Base-by-base conservation (phyloP, 1,284 basidiomycete species). In the Meira miltonrushii region DNA sequence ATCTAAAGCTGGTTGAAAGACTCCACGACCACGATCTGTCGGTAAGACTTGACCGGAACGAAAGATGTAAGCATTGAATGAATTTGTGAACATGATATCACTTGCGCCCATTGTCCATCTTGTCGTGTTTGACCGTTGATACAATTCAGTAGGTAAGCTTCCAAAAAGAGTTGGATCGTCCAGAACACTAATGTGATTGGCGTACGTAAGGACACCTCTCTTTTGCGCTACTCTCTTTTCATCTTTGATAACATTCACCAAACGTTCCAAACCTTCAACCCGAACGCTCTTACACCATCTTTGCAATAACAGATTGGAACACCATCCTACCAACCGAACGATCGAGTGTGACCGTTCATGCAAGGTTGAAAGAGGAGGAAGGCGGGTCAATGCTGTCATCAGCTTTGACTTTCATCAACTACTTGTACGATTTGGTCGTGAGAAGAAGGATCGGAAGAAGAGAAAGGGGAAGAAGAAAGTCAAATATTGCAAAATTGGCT, bases 101-200 rank as follows among this genome's bases (percentile, higher is more conserved):
- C 88, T 88, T 1, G 94, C 93, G 57, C 89, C 90, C 13, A 92
- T 82, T 2, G 89, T 86, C 90, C 91, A 94, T 55, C 92, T 83
- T 28, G 84, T 88, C 37, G 83, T 86, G 25, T 81, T 54, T 0
- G 60, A 43, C 19, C 59, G 52, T 28, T 41, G 60, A 28, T 63
- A 69, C 2, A 64, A 55, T 1, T 48, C 46, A n/a, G 55, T 40
- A 0, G 71, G 75, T 21, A 76, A 48, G 0, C 55, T 49, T 49
- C 67, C 72, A 69, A 69, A 77, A 17, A 75, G 58, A 4, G 68
- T 68, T 7, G 71, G 74, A 37, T 76, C 74, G 54, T 76, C 74
- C 40, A 73, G 61, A 54, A 76, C 74, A 3, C 67, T 67, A 43
- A 77, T 75, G 57, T 77, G 75, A 48, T 77, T 77, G 52, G 67